phyloP scores from a whole-genome alignment of 352 stramenopile species.

The Phytophthora fragariaefolia region DNA sequence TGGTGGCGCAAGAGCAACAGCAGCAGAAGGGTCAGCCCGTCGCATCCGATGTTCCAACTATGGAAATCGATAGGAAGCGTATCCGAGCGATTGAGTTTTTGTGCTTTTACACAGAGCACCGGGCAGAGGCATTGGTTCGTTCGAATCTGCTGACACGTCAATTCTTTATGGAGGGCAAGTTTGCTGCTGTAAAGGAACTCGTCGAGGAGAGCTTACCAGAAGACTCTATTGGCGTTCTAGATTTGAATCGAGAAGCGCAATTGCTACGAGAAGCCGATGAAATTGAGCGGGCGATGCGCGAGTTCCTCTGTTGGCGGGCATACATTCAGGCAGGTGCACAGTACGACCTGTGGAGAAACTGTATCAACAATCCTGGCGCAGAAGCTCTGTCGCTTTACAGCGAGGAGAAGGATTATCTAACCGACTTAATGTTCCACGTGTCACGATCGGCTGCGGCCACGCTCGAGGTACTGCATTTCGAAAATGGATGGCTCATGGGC shows the following conservation, averaged over 20 bases:
- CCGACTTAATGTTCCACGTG: conserved; percentile 80
- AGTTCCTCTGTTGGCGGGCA: conserved; percentile 74
- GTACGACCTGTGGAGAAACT: conserved; percentile 80
- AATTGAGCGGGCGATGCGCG: conserved; percentile 62
- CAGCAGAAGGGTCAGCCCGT: conserved; percentile 27
- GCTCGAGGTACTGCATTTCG: conserved; percentile 83
- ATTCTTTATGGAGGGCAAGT: conserved; percentile 79
- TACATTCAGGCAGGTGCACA: conserved; percentile 70
- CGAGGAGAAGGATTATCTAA: conserved; percentile 80
- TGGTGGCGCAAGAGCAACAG: conserved; percentile 39
- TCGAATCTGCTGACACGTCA: conserved; percentile 72
- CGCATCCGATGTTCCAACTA: conserved; percentile 39
- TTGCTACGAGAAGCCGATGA: conserved; percentile 49
- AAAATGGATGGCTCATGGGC: conserved; percentile 74
- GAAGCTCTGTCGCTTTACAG: conserved; percentile 56
- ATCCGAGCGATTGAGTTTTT: conserved; percentile 78
- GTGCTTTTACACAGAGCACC: conserved; percentile 77
- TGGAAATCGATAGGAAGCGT: conserved; percentile 57
- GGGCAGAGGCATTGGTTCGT: conserved; percentile 60
- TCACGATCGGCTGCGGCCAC: conserved; percentile 54
- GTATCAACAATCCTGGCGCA: conserved; percentile 38
- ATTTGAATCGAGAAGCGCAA: conserved; percentile 58
- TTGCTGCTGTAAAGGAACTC: conserved; percentile 61
- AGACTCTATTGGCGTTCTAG: conserved; percentile 71
- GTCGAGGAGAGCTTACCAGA: conserved; percentile 66